Evolutionary conservation across 371 early-diverging fungal genomes (phyloP), one percentile per base, ranked within the genome.

Genomic region (Rhizopus microsporus): DNA sequence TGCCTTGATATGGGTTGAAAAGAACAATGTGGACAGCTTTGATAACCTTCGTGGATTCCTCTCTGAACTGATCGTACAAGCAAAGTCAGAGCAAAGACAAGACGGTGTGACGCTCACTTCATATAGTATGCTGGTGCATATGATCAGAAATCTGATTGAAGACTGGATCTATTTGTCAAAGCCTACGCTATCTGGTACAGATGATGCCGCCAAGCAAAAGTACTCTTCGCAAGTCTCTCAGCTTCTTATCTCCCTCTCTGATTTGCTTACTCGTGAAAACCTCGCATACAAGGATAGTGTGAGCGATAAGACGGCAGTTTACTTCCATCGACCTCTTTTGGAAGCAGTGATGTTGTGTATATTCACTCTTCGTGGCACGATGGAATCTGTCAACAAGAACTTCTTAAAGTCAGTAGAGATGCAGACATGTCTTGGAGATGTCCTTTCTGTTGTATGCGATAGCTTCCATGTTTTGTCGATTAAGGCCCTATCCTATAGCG

Each of bases 261-360:
- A 45, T 1, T 35, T 78, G 4, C 51, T 78, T 39, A 38, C 57
- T 7, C 67, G 71, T 7, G 75, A 75, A 51, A 72, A 69, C 47
- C 71, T 61, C 56, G 63, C 73, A 6, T 31, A 75, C 4, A 65
- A 63, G 32, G 52, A 64, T 7, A 75, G 73, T 35, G 52, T 75
- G 8, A 44, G 60, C 32, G 65, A 62, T 48, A 23, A 35, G 15
- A 54, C 65, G 5, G 57, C 68, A 6, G 60, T 67, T 13, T 44
- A 65, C 10, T 78, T 66, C 68, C 78, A 75, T 50, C 59, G 71
- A 9, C 75, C 78, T 15, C 52, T 78, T 9, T 52, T 78, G 8
- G 78, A 78, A 50, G 47, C 75, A 10, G 53, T 65, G 3, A 40
- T 71, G 54, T 60, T 78, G 1, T 68, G 60, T 29, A 35, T 78